phyloP scores from a whole-genome alignment of 1,139 yeast genomes.

The Pichia sp. region DNA sequence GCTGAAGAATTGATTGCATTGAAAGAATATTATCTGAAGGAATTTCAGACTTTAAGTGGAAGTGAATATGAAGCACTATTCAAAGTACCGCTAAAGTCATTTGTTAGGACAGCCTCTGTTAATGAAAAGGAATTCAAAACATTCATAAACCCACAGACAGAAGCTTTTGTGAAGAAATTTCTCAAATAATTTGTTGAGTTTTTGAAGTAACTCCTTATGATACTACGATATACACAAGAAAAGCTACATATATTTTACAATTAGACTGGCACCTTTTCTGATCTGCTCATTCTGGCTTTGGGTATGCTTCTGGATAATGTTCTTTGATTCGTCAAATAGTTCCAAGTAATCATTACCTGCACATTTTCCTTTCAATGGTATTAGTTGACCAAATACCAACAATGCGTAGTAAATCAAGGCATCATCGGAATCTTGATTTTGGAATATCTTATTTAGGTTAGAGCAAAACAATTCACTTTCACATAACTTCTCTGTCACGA shows the following conservation, averaged over 20 bases:
- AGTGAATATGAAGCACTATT: constrained; percentile 16
- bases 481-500: constrained; percentile 38
- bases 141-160: constrained; percentile 29
- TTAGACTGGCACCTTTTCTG: background rate
- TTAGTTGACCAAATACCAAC: constrained; percentile 3
- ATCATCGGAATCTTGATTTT: constrained; percentile 31
- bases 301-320: background rate
- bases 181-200: background rate
- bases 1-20: constrained; percentile 18
- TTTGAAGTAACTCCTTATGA: background rate
- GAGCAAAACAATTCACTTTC: constrained; percentile 28
- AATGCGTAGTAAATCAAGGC: constrained; percentile 11
- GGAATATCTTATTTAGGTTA: constrained; percentile 34
- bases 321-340: constrained; percentile 4
- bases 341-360: background rate
- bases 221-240: background rate
- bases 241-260: constrained; percentile 2
- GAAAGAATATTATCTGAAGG: constrained; percentile 14
- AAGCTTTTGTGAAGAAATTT: constrained; percentile 19
- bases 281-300: constrained; percentile 11
- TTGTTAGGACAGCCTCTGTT: constrained; percentile 24
- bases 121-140: constrained; percentile 14
- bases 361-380: constrained; percentile 1
- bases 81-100: constrained; percentile 17
- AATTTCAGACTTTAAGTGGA: constrained; percentile 10